phyloP scores from a whole-genome alignment of 2,329 filamentous ascomycete species.

The Aspergillus costaricaensis region DNA sequence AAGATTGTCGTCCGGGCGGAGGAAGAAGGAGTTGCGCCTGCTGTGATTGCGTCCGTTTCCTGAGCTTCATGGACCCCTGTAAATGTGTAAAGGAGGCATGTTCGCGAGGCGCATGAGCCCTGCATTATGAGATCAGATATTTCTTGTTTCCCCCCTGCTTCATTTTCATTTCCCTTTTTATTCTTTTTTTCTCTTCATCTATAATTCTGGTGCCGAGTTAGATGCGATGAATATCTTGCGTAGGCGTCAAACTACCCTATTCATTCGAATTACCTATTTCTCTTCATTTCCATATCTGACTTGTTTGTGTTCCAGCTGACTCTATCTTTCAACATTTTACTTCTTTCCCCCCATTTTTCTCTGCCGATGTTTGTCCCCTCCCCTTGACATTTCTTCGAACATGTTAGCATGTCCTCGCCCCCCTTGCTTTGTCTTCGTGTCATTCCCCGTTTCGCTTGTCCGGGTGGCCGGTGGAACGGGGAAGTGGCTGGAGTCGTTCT shows the following conservation, averaged over 20 bases:
- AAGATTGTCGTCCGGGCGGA: conserved; percentile 92
- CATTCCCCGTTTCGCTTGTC: not conserved
- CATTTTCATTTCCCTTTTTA: conserved; percentile 7
- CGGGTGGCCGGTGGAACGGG: not conserved
- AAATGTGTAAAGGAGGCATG: conserved; percentile 22
- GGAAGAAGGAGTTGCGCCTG: conserved; percentile 83
- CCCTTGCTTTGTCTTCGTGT: not conserved
- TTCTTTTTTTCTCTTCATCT: conserved; percentile 15
- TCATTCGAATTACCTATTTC: not conserved
- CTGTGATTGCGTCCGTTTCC: conserved; percentile 82
- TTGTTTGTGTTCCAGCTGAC: not conserved
- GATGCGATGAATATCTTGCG: conserved; percentile 25
- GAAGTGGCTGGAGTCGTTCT: not conserved
- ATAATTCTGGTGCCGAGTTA: conserved; percentile 25
- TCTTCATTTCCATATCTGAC: not conserved
- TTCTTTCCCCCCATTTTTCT: not conserved
- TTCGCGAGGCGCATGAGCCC: conserved; percentile 22
- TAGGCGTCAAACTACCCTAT: conserved; percentile 19
- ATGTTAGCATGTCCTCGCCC: not conserved
- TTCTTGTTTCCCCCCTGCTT: conserved; percentile 17
- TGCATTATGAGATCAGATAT: conserved; percentile 27
- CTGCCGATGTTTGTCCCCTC: conserved; percentile 8
- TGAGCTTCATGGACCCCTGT: conserved; percentile 49
- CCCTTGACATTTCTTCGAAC: not conserved
- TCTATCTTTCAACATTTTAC: conserved; percentile 3